Evolutionary conservation across 192 early-diverging fungal species (phyloP), one percentile per base, ranked within the genome.

Genomic region (Umbelopsis sp.): DNA sequence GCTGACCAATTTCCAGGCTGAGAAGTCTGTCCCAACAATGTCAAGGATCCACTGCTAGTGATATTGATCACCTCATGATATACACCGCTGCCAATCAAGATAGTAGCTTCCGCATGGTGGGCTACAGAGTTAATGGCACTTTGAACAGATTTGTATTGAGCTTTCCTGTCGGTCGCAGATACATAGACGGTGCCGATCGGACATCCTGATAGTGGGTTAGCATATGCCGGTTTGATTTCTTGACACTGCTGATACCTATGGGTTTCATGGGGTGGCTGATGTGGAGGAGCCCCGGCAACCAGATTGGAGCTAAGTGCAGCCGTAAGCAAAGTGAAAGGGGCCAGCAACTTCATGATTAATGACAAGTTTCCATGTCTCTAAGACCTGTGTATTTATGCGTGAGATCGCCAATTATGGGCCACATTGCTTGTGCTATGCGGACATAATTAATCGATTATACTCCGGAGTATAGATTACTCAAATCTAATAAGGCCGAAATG

Each of bases 1-100:
- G 65, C 65, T 4, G 65, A 66, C 65, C 65, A 66, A 66, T 66
- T 66, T 3, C 65, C 65, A 10, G 55, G 65, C 45, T 66, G 65
- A 6, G 41, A 1, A 47, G 65, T 66, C 35, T 66, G 65, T 22
- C 65, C 65, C 13, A 66, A 18, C 65, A 66, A 27, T 21, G 65
- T 66, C 7, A 66, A 30, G 11, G 65, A 48, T 22, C 46, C 55
- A 51, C 20, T 51, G 50, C 8, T 51, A 20, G 50, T 51, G 50
- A 51, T 51, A 25, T 51, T 51, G 9, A 51, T 51, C 7, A 51
- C 50, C 50, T 51, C 50, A 25, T 51, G 50, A 15, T 66, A 66
- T 1, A 47, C 65, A 46, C 65, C 65, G 21, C 45, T 6, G 33
- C 65, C 65, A 46, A 66, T 46, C 9, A 66, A 44, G 35, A 66